Base-by-base conservation (phyloP, 306 rosid genomes). In the Psophocarpus tetragonolobus region DNA sequence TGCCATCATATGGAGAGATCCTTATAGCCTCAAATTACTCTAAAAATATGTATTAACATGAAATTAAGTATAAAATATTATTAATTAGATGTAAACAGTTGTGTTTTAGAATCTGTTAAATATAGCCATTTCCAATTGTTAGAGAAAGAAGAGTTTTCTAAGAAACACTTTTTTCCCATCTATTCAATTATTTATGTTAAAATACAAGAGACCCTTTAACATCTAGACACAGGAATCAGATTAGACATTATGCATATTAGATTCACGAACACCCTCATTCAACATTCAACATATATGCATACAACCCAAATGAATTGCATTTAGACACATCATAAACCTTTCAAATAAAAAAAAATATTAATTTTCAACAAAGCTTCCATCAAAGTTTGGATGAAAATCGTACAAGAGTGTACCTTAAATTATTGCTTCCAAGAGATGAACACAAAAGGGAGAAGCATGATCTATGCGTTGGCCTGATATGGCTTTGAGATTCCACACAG, bases 351-450 rank as follows among this genome's bases (percentile, higher is more conserved):
- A 51, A 18, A 23, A 36, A 64, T 17, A 64, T 42, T 9, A 9
- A 9, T 38, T 47, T 38, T 47, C 33, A 64, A 71, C 33, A 50
- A 7, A 45, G 1, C 56, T 41, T 21, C 33, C 18, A 64, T 20
- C 18, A 29, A 10, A 50, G 0, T 21, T 58, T 41, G 71, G 54
- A 32, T 23, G 35, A 57, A 29, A 47, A 68, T 36, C n/a, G 66
- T 21, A 35, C 1, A 42, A 47, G 47, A 79, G 65, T 56, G 65
- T 56, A 71, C 89, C 87, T 83, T 64, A 2, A 45, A 0, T 33
- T 41, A 70, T 79, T 29, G n/a, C 51, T 71, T 47, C 63, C 48
- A 72, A 72, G 77, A 38, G 74, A 56, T 23, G n/a, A 61, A 74
- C 50, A 36, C 50, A 56, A 15, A 27, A 0, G 13, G 56, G 54